These are phyloP conservation scores for Westerdykella ornata DNA, from an alignment of 2,329 filamentous ascomycete species.

Conservation along the genomic window DNA sequence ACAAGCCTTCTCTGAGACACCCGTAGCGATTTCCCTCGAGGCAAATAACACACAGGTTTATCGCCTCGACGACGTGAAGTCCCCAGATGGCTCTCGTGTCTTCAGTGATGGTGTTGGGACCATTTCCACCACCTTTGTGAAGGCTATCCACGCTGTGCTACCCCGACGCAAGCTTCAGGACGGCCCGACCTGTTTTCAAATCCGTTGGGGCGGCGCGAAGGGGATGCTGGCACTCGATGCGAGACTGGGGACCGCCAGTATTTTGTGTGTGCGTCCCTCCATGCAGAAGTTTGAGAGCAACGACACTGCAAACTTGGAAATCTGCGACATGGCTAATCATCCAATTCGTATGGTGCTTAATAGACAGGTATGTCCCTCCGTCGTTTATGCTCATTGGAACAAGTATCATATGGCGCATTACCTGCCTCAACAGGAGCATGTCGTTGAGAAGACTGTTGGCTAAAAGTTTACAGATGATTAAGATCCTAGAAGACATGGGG, in stretches of 20 bases:
- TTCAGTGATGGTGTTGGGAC: conserved; percentile 75
- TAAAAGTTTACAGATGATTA: conserved; percentile 57
- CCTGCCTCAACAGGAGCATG: neutral
- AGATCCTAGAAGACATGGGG: conserved; percentile 72
- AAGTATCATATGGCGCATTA: too few relatives aligned
- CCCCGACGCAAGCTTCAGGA: conserved; percentile 36
- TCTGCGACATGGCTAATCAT: conserved; percentile 62
- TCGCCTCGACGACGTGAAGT: conserved; percentile 46
- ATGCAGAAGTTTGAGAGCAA: conserved; percentile 71
- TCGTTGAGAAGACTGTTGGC: neutral
- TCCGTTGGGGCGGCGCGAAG: conserved; percentile 67
- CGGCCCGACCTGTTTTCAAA: conserved; percentile 58
- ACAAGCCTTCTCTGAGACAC: conserved; percentile 73
- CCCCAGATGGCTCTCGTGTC: conserved; percentile 42
- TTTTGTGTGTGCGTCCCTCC: conserved; percentile 59
- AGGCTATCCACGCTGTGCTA: conserved; percentile 50
- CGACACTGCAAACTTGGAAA: conserved; percentile 52
- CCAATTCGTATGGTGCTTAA: conserved; percentile 66
- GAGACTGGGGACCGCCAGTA: conserved; percentile 47
- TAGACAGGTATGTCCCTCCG: conserved; percentile 32
- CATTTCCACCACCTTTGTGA: conserved; percentile 46
- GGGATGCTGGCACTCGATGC: conserved; percentile 70
- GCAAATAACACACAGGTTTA: conserved; percentile 22
- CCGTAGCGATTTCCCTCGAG: conserved; percentile 52
- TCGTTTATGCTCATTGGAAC: too few relatives aligned